Base-by-base conservation (phyloP, 176 grass and related monocot genomes). In the Lolium rigidum region DNA sequence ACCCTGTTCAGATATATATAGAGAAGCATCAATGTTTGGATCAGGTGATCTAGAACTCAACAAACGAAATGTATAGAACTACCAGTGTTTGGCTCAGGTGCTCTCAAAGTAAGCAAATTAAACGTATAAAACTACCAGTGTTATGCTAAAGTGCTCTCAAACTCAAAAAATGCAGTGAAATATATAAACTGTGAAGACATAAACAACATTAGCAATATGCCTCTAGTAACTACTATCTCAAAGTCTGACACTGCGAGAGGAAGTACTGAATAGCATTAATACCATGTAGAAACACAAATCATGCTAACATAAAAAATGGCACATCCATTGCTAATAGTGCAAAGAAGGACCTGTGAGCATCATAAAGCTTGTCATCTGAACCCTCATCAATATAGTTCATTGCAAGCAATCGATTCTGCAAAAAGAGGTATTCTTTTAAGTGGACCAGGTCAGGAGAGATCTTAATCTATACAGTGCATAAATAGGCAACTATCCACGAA, bases 371-470 rank as follows among this genome's bases (percentile, higher is more conserved):
- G 86, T 99, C 90, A 83, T 96, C 90, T 80, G 88, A 77, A 77
- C 94, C 97, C 89, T 94, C 94, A 59, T 99, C 92, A 65, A 96
- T 91, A 71, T 99, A 99, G 87, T 99, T 99, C 97, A 99, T 91
- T 49, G 97, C 97, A 83, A 99, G 90, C 84, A 96, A 94, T 67
- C 94, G 97, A 84, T 99, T 99, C 97, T 99, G 90, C 61, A 88
- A 35, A 35, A 91, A 67, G 51, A 87, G 46, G 87, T 82, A 21
- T 44, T 56, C 37, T 80, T 35, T 78, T 67, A 86, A 65, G 64
- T 77, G 80, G 51, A 75, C 44, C 56, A 80, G 21, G 37, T 72
- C 80, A 72, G 10, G 38, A 70, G 43, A 89, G 8, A 77, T 64
- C 66, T 8, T 38, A 83, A 72, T 47, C 22, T 61, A 86, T 61